Conservation (phyloP, 108 stramenopile genomes). For the Fragilaria radians region DNA sequence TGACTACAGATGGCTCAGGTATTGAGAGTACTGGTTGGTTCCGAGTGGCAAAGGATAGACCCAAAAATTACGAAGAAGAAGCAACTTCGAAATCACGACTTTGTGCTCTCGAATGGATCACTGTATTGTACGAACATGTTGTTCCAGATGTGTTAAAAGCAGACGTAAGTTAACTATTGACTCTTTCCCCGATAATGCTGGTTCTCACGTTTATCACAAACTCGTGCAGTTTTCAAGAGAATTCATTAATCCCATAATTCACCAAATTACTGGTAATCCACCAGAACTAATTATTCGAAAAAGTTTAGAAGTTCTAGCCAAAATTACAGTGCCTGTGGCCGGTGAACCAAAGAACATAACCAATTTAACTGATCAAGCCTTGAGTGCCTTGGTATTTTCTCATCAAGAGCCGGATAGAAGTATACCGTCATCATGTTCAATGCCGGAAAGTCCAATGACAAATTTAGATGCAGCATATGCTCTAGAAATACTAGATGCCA, state of each 20-base stretch:
- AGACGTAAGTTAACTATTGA: constrained; percentile 41
- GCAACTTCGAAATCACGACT: constrained; percentile 68
- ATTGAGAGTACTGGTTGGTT: constrained; percentile 88
- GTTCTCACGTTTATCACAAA: neutral
- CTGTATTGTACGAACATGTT: constrained; percentile 77
- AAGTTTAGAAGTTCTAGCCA: constrained; percentile 81
- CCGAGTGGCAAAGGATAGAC: constrained; percentile 40
- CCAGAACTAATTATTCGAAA: constrained; percentile 73
- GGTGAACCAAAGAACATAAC: constrained; percentile 24
- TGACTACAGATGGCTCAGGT: constrained; percentile 71
- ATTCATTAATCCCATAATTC: constrained; percentile 76
- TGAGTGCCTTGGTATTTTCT: neutral
- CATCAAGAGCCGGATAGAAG: neutral
- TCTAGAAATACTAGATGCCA: constrained; percentile 50
- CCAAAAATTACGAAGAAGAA: constrained; percentile 25
- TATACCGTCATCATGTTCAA: neutral
- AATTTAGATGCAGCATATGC: constrained; percentile 59
- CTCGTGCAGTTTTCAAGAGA: constrained; percentile 59
- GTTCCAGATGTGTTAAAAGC: constrained; percentile 78
- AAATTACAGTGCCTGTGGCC: constrained; percentile 64
- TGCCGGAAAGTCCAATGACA: constrained; percentile 37
- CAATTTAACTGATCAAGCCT: neutral
- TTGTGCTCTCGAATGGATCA: constrained; percentile 81
- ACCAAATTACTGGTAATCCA: constrained; percentile 76
- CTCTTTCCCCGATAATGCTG: neutral